Percentiles rank a stretch among this genome's conserved stretches.
Evolutionary conservation across 768 basidiomycete species (phyloP).

Genomic region (Tylopilus sp.): DNA sequence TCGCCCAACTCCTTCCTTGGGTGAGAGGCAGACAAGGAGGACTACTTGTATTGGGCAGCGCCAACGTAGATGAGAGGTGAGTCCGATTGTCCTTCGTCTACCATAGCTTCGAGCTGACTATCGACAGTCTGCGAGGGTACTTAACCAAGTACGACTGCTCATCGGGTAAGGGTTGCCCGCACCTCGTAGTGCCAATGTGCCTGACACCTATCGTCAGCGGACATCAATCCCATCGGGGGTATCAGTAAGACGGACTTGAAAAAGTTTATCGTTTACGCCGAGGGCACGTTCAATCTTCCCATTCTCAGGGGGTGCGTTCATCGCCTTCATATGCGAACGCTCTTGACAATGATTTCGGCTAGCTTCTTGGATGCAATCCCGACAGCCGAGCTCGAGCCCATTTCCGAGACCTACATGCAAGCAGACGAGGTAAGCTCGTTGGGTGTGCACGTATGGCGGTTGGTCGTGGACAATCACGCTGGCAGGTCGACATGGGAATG

Average conservation of each 20-base stretch:
- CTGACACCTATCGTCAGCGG: constrained; percentile 49
- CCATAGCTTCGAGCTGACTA: not conserved
- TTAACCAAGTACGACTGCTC: constrained; percentile 98
- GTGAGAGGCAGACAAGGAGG: constrained; percentile 81
- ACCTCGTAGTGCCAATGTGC: not conserved
- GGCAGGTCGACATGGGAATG: constrained; percentile 76
- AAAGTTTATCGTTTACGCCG: constrained; percentile 87
- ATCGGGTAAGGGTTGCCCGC: constrained; percentile 48
- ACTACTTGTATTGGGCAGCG: constrained; percentile 92
- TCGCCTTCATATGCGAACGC: not conserved
- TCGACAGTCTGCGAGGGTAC: constrained; percentile 82
- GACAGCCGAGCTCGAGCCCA: constrained; percentile 95
- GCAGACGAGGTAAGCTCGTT: constrained; percentile 78
- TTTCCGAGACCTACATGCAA: constrained; percentile 91
- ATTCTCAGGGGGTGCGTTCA: constrained; percentile 64
- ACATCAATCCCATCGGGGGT: constrained; percentile 97
- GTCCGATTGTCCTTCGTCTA: not conserved
- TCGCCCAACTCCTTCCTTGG: constrained; percentile 94
- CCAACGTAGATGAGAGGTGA: constrained; percentile 97
- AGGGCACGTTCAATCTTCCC: constrained; percentile 76
- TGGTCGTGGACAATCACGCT: not conserved
- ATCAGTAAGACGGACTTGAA: constrained; percentile 98
- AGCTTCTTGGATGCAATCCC: constrained; percentile 78
- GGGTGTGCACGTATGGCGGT: too few species aligned
- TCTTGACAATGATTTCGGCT: constrained; percentile 44